Evolutionary conservation across 352 stramenopile genomes (phyloP).

Genomic region (Phytophthora pisi): DNA sequence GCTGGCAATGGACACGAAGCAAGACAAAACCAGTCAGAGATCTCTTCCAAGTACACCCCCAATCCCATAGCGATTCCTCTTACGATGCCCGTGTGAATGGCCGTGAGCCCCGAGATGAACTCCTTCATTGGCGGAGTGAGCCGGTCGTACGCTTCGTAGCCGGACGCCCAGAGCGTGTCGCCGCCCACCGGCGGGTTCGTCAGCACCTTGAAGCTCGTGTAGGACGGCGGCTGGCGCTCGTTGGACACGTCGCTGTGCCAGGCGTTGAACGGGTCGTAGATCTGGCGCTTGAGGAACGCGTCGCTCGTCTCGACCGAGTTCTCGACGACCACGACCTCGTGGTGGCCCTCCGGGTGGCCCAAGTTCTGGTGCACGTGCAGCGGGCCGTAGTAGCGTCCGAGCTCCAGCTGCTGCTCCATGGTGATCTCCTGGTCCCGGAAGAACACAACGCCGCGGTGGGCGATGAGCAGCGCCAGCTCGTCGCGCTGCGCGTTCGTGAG

Average conservation of each 20-base stretch:
- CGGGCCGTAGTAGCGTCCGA: slow-evolving; percentile 2
- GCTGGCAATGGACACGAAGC: not conserved
- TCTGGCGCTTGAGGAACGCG: not conserved
- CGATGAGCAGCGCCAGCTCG: slow-evolving; percentile 3
- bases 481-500: not conserved
- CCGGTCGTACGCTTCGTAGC: slow-evolving; percentile 3
- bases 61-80: no score
- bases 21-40: not conserved
- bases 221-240: slow-evolving; percentile 5
- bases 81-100: slow-evolving; percentile 1
- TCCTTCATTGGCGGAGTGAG: not conserved
- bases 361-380: slow-evolving; percentile 5
- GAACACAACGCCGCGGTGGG: not conserved
- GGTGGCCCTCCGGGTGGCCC: not conserved
- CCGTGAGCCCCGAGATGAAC: not conserved
- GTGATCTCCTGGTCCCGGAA: slow-evolving; percentile 4
- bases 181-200: slow-evolving; percentile 1
- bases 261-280: slow-evolving; percentile 1
- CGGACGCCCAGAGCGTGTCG: slow-evolving; percentile 2
- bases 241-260: slow-evolving; percentile 8
- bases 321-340: not conserved
- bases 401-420: slow-evolving; percentile 1
- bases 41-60: not conserved
- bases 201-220: slow-evolving; percentile 10
- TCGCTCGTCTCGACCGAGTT: slow-evolving; percentile 6